Conservation (phyloP, 208 protist species). For the Lotmaria passim region DNA sequence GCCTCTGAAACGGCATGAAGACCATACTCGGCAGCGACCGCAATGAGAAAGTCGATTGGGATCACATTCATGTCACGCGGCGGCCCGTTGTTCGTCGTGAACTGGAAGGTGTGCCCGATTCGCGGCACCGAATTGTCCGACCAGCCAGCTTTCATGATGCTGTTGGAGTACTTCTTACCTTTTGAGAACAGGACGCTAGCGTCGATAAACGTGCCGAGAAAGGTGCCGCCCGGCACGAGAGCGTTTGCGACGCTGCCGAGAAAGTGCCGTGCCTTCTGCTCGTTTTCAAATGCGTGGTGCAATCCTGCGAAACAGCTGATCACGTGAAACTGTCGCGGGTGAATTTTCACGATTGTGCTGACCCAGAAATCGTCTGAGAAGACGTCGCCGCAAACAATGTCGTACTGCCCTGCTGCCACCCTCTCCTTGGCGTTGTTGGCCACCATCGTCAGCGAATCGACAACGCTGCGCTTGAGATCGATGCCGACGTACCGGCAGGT, state of each 20-base stretch:
- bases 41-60: constrained; percentile 83
- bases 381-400: constrained; percentile 77
- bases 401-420: constrained; percentile 49
- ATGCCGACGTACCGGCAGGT: constrained; percentile 78
- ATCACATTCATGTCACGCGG: constrained; percentile 75
- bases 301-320: constrained; percentile 81
- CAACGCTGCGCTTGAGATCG: constrained; percentile 67
- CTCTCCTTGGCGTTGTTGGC: constrained; percentile 55
- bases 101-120: constrained; percentile 68
- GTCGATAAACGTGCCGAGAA: constrained; percentile 80
- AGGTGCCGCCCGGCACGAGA: constrained; percentile 78
- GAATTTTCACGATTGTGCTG: constrained; percentile 73
- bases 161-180: constrained; percentile 60
- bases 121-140: constrained; percentile 61
- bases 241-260: constrained; percentile 80
- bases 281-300: constrained; percentile 74
- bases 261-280: constrained; percentile 66
- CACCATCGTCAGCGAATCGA: constrained; percentile 47
- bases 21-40: constrained; percentile 64
- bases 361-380: constrained; percentile 82
- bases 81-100: constrained; percentile 52
- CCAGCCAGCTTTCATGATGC: constrained; percentile 73
- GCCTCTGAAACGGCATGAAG: constrained; percentile 69
- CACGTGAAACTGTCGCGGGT: constrained; percentile 84
- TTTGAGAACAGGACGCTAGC: constrained; percentile 63